Evolutionary conservation across 768 basidiomycete genomes (phyloP).

Genomic region (Coprinopsis marcescibilis): DNA sequence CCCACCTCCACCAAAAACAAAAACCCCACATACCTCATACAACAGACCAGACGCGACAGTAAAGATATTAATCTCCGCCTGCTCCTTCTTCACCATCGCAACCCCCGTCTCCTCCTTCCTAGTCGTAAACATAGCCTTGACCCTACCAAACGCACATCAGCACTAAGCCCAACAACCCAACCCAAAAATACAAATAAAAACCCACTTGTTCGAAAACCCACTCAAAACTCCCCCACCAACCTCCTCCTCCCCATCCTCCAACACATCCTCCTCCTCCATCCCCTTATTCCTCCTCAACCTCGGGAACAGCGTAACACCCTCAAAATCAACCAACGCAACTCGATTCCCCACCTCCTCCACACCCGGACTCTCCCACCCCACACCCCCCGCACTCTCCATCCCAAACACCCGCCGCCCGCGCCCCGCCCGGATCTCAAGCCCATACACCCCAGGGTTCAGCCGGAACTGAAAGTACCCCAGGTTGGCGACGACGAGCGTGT

Average conservation of each 20-base stretch:
- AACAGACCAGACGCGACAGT: slow-evolving; percentile 95
- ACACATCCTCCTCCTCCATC: slow-evolving; percentile 78
- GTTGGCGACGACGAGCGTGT: slow-evolving; percentile 92
- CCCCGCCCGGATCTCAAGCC: slow-evolving; percentile 77
- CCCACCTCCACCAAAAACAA: not conserved
- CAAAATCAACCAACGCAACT: slow-evolving; percentile 83
- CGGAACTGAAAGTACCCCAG: slow-evolving; percentile 96
- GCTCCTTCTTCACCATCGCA: slow-evolving; percentile 26
- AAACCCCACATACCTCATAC: slow-evolving; percentile 66
- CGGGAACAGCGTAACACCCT: slow-evolving; percentile 86
- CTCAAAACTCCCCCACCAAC: slow-evolving; percentile 38
- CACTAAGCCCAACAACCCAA: slow-evolving; percentile 4
- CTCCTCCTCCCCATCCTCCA: slow-evolving; percentile 40
- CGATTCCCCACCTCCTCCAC: slow-evolving; percentile 66
- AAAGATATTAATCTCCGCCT: slow-evolving; percentile 97
- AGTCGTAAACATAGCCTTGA: slow-evolving; percentile 40
- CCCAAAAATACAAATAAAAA: not conserved
- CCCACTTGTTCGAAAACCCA: slow-evolving; percentile 46
- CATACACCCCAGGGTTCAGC: slow-evolving; percentile 83
- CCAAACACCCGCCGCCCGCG: slow-evolving; percentile 74
- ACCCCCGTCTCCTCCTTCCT: slow-evolving; percentile 23
- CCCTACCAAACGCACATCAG: slow-evolving; percentile 23
- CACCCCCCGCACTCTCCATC: slow-evolving; percentile 82
- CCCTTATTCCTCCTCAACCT: slow-evolving; percentile 63
- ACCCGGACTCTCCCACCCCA: slow-evolving; percentile 79